Evolutionary conservation across 2,329 filamentous ascomycete genomes (phyloP), one percentile per base, ranked within the genome.

Genomic region (Fusarium sp.): DNA sequence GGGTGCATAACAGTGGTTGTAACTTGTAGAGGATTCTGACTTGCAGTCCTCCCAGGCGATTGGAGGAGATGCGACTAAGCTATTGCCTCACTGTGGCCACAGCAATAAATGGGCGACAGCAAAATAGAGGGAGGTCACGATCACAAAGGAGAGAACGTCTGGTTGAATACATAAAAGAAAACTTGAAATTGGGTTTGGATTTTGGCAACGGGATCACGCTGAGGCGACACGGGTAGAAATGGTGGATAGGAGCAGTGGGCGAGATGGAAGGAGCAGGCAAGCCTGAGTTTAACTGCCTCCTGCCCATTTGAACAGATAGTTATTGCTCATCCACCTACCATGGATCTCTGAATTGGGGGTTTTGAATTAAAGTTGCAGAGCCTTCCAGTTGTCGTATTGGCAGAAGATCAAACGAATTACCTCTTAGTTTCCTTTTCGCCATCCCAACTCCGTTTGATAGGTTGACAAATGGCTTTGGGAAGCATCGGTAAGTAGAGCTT

Each of bases 1-100:
- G 62, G 46, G 42, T 58, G 25, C 47, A 49, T 11, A 50, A 23
- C 25, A 11, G 11, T 21, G 2, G 23, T 18, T 14, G n/a, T n/a
- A n/a, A n/a, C n/a, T n/a, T n/a, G 20, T 27, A 23, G 45, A 20
- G n/a, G 9, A 20, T 51, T 8, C 39, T 27, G n/a, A 55, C 53
- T 65, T 60, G 40, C 47, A 59, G 35, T 42, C 37, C 20, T 27
- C 27, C n/a, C 4, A 31, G 31, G 13, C 39, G 40, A 36, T 20
- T 65, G n/a, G 23, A 25, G 11, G 21, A 10, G 20, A 11, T 33
- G 14, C 2, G 14, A n/a, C 15, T 29, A n/a, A 17, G 37, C 5
- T 35, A 5, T 17, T n/a, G 20, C 15, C 14, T 46, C 17, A 2
- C 11, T 25, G 21, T 46, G 35, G 13, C 17, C 14, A 11, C 13